Conservation (phyloP, 2,329 filamentous ascomycete species). For the Cercospora sojina region DNA sequence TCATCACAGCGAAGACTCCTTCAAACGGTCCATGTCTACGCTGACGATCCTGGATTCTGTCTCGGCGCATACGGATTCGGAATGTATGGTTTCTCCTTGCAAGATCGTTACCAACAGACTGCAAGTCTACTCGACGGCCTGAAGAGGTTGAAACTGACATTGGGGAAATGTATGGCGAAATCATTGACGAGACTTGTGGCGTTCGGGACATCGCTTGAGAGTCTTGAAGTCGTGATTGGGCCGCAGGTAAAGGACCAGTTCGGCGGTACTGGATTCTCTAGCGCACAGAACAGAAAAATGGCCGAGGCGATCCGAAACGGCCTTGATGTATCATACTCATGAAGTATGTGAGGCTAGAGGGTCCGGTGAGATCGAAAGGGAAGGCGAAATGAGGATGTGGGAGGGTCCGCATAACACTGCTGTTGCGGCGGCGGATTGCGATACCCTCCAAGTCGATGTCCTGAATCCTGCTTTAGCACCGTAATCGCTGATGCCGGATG, state of each 20-base stretch:
- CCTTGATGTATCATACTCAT: background rate
- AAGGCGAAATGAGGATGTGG: background rate
- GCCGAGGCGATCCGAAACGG: conserved; percentile 4
- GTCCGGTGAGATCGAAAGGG: background rate
- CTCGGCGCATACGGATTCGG: background rate
- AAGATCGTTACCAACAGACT: background rate
- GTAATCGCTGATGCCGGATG: too few species aligned
- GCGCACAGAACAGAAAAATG: background rate
- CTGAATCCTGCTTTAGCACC: background rate
- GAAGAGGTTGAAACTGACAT: background rate
- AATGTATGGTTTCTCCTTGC: background rate
- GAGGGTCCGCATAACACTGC: conserved; percentile 1
- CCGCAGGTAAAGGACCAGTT: background rate
- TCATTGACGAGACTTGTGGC: background rate
- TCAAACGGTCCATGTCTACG: background rate
- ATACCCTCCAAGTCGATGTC: background rate
- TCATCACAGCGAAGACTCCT: background rate
- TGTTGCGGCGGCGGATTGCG: background rate
- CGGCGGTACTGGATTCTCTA: background rate
- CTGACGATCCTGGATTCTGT: background rate
- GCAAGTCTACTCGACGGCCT: background rate
- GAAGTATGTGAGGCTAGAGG: background rate
- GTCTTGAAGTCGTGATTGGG: background rate
- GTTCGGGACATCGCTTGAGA: background rate
- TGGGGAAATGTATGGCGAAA: background rate